phyloP scores from a whole-genome alignment of 192 early-diverging fungal species.

The Coemansia sp. region DNA sequence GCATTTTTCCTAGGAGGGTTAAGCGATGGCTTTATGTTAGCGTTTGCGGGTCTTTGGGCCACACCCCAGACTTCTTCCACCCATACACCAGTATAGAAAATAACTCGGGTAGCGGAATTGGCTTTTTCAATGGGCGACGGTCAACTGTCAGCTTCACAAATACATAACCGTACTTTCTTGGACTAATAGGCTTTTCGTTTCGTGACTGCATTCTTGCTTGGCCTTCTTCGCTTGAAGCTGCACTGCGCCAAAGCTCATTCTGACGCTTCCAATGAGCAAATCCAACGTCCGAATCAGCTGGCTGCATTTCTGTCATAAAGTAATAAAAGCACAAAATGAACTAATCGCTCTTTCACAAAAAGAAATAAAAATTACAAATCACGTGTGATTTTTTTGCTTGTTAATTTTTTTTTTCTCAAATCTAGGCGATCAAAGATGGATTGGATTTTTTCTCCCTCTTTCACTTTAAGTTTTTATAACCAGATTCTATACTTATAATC shows the following conservation, averaged over 20 bases:
- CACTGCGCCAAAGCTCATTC: conserved; percentile 31
- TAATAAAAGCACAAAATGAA: not conserved
- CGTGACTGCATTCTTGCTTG: not conserved
- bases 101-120: conserved; percentile 31
- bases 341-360: not conserved
- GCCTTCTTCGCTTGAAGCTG: not conserved
- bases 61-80: conserved; percentile 39
- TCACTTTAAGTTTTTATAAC: conserved; percentile 11
- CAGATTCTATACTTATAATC: conserved; percentile 3
- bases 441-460: conserved; percentile 7
- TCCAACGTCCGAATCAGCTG: conserved; percentile 6
- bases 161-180: conserved; percentile 23
- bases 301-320: not conserved
- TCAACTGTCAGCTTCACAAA: conserved; percentile 34
- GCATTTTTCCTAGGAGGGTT: too few relatives aligned
- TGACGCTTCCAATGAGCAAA: conserved; percentile 28
- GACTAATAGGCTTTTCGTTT: conserved; percentile 10
- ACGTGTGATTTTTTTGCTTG: too few relatives aligned
- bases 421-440: too few relatives aligned
- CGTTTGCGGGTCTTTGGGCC: conserved; percentile 25
- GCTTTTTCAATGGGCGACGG: conserved; percentile 18
- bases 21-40: too few relatives aligned
- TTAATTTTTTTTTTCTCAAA: too few relatives aligned
- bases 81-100: conserved; percentile 36
- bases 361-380: not conserved